Conservation (phyloP, 148 eudicot genomes). For the Bassia scoparia region DNA sequence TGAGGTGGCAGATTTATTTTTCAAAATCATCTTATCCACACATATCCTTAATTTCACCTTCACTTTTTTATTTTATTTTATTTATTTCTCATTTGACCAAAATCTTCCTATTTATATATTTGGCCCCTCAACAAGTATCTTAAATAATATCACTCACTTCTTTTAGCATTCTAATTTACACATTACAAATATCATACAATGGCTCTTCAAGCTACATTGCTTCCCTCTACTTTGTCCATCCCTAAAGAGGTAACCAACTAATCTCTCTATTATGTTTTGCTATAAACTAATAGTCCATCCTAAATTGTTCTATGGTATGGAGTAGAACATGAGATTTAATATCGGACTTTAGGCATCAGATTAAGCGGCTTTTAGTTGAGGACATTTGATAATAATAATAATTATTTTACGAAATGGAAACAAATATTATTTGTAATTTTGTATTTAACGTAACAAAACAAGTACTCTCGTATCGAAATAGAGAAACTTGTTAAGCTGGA, state of each 20-base stretch:
- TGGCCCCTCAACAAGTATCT: constrained; percentile 13
- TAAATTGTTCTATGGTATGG: too few relatives aligned
- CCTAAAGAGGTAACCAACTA: constrained; percentile 53
- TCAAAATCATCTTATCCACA: constrained; percentile 42
- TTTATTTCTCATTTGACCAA: neutral
- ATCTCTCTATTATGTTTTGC: neutral
- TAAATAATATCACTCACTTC: neutral
- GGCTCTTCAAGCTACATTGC: constrained; percentile 78
- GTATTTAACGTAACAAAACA: too few relatives aligned
- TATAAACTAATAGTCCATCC: too few relatives aligned
- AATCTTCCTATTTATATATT: constrained; percentile 17
- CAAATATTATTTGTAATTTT: too few relatives aligned
- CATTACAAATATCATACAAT: constrained; percentile 23
- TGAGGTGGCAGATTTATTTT: constrained; percentile 27
- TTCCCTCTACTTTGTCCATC: constrained; percentile 56
- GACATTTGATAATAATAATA: too few relatives aligned
- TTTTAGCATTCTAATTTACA: neutral
- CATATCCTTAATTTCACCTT: neutral
- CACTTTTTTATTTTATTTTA: too few relatives aligned
- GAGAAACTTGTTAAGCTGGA: too few relatives aligned
- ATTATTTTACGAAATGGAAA: too few relatives aligned
- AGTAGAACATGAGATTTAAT: too few relatives aligned
- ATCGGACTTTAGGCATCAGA: too few relatives aligned
- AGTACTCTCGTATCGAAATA: too few relatives aligned
- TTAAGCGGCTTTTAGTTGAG: too few relatives aligned